These are phyloP conservation scores for Penicillium crystallinum DNA, from an alignment of 495 filamentous ascomycete species.

Conservation along the genomic window DNA sequence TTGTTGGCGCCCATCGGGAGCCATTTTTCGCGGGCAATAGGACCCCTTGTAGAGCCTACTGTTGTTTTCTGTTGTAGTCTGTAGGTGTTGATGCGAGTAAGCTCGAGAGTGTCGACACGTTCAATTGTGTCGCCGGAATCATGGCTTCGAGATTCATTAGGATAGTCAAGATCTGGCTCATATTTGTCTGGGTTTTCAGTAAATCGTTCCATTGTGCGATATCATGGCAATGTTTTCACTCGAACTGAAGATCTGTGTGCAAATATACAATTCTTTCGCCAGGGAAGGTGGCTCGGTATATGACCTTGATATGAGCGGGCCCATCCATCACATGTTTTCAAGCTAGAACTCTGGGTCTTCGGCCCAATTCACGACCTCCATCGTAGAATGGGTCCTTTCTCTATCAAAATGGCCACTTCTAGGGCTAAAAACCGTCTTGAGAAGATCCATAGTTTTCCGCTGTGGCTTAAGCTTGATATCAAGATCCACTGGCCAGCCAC, in stretches of 20 bases:
- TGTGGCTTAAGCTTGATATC: conserved; percentile 2
- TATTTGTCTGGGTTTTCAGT: background rate
- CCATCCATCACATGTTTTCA: background rate
- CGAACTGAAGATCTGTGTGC: background rate
- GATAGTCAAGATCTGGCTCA: background rate
- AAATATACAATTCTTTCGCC: background rate
- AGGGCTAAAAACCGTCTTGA: background rate
- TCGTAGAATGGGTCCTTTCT: conserved; percentile 3
- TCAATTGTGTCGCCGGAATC: conserved; percentile 6
- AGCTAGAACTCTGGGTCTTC: background rate
- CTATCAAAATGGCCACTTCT: background rate
- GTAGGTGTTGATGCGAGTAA: conserved; percentile 28
- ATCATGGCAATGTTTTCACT: background rate
- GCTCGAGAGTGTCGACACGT: conserved; percentile 14
- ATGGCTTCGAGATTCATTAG: conserved; percentile 5
- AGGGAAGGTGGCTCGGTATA: background rate
- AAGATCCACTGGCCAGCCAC: conserved; percentile 1
- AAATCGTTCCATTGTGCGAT: background rate
- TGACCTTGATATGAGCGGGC: background rate
- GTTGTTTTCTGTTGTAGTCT: conserved; percentile 27
- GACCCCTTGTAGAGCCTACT: conserved; percentile 23
- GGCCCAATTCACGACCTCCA: background rate
- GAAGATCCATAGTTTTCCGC: conserved; percentile 15
- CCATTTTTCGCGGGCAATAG: conserved; percentile 22
- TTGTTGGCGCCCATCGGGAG: conserved; percentile 31